A percentile compares a stretch with the other conserved stretches of the same genome.
Evolutionary conservation across 2,329 filamentous ascomycete genomes (phyloP).

Genomic region (Calonectria pseudoturangicola): DNA sequence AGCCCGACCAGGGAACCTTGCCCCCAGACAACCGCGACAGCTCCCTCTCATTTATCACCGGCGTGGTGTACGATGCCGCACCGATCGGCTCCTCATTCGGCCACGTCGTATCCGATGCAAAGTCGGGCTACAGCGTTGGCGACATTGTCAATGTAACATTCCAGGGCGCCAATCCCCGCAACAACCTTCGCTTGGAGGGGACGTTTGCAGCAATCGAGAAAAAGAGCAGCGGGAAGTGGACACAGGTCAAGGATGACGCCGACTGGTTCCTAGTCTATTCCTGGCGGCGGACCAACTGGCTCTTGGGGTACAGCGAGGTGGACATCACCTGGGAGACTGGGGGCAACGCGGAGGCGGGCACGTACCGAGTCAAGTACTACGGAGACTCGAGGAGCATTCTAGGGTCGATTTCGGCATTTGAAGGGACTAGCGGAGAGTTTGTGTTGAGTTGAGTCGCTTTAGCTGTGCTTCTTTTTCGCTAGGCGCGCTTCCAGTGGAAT

Average conservation of each 20-base stretch:
- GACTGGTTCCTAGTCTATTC: constrained; percentile 90
- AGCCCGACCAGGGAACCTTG: constrained; percentile 71
- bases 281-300: constrained; percentile 83
- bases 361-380: constrained; percentile 88
- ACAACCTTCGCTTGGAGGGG: constrained; percentile 85
- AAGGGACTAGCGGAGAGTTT: constrained; percentile 37
- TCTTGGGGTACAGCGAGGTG: constrained; percentile 86
- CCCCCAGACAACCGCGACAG: constrained; percentile 86
- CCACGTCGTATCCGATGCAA: constrained; percentile 74
- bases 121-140: constrained; percentile 64
- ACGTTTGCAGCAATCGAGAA: constrained; percentile 88
- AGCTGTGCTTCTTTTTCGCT: constrained; percentile 4
- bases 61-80: constrained; percentile 83
- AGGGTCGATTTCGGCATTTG: constrained; percentile 35
- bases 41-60: constrained; percentile 87
- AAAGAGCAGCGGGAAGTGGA: constrained; percentile 74
- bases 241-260: constrained; percentile 79
- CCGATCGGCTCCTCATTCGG: constrained; percentile 83
- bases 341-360: constrained; percentile 73
- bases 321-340: constrained; percentile 83
- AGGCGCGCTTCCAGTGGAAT: constrained; percentile 16
- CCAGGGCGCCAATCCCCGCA: constrained; percentile 91
- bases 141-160: constrained; percentile 81
- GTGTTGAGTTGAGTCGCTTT: constrained; percentile 28
- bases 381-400: constrained; percentile 81